phyloP scores from a whole-genome alignment of 192 early-diverging fungal species.

The Gryganskiella cystojenkinii region DNA sequence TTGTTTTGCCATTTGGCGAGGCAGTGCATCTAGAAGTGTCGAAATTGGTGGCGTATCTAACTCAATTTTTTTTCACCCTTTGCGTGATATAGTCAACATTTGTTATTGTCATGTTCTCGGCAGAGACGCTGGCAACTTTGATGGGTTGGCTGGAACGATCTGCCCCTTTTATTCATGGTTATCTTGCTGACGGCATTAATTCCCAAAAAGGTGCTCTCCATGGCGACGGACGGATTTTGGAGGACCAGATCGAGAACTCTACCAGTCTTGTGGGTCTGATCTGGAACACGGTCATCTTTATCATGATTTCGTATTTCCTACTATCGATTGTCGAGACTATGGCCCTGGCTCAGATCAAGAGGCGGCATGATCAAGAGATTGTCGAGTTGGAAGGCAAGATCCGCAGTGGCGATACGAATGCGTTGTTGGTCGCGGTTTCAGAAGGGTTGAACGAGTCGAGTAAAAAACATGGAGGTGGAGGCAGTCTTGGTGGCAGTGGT shows the following conservation, averaged over 20 bases:
- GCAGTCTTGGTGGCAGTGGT: no score
- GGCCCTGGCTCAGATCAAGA: constrained; percentile 78
- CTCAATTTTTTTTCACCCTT: background rate
- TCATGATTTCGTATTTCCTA: constrained; percentile 90
- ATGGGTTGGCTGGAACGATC: constrained; percentile 64
- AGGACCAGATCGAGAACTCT: constrained; percentile 43
- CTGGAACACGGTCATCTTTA: constrained; percentile 84
- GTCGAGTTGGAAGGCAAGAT: constrained; percentile 50
- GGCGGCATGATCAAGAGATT: constrained; percentile 59
- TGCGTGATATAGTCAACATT: constrained; percentile 66
- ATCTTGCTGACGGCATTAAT: constrained; percentile 36
- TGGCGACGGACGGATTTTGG: constrained; percentile 13
- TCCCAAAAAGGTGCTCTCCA: constrained; percentile 36
- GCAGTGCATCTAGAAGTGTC: no score
- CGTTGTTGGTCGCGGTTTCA: constrained; percentile 26
- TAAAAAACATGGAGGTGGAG: background rate
- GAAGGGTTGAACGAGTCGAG: constrained; percentile 29
- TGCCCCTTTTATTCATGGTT: constrained; percentile 69
- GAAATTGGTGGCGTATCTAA: background rate
- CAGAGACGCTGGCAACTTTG: constrained; percentile 73
- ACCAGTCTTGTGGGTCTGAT: constrained; percentile 67
- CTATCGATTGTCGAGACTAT: constrained; percentile 86
- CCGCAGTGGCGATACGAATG: constrained; percentile 38
- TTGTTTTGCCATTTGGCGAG: no score
- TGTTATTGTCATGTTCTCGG: constrained; percentile 87